Conservation (phyloP, 2,329 filamentous ascomycete genomes). For the Ceratocystis colombiana region DNA sequence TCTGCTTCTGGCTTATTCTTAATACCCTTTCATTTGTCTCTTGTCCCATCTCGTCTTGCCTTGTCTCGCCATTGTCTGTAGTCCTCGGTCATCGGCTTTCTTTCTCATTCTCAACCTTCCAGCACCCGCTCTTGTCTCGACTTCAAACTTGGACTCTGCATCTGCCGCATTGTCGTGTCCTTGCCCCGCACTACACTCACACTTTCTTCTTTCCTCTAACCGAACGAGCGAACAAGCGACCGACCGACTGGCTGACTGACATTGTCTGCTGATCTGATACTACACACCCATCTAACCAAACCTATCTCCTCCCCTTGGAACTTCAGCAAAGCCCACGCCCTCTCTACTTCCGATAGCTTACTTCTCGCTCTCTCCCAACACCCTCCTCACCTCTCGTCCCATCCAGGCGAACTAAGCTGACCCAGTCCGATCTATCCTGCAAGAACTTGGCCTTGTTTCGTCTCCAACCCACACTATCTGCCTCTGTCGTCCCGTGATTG, state of each 20-base stretch:
- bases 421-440: background rate
- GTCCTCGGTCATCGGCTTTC: background rate
- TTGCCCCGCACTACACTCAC: background rate
- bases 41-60: background rate
- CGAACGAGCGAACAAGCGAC: too few species aligned
- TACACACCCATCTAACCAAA: too few species aligned
- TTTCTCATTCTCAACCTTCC: too few species aligned
- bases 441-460: constrained; percentile 24
- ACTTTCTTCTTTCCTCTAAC: background rate
- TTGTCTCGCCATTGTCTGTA: too few species aligned
- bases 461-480: constrained; percentile 26
- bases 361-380: background rate
- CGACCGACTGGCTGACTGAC: too few species aligned
- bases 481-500: constrained; percentile 19
- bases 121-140: background rate
- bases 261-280: too few species aligned
- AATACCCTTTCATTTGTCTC: background rate
- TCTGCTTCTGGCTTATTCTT: background rate
- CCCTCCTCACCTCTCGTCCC: background rate
- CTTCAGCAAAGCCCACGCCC: too few species aligned
- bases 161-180: background rate
- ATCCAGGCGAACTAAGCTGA: background rate
- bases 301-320: too few species aligned
- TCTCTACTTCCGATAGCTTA: too few species aligned
- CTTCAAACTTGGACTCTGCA: background rate